Evolutionary conservation across 352 stramenopile species (phyloP).

Genomic region (Pythium dissotocum): DNA sequence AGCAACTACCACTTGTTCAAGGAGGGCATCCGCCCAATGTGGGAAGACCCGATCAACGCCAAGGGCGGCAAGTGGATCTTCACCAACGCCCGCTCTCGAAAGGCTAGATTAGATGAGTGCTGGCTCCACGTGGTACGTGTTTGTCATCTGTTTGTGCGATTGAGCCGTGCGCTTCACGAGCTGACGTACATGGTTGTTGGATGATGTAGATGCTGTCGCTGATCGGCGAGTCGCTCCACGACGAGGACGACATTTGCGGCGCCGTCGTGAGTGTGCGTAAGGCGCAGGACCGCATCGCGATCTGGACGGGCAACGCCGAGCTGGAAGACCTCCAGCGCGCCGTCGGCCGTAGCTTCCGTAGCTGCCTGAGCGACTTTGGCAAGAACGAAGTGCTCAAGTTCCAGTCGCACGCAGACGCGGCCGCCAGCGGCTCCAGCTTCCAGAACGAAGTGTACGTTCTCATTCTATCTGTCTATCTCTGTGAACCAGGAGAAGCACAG

Average conservation of each 20-base stretch:
- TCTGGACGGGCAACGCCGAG: conserved; percentile 91
- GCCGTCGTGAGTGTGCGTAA: conserved; percentile 96
- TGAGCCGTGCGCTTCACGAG: neutral
- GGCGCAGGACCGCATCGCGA: conserved; percentile 93
- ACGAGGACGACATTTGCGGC: conserved; percentile 94
- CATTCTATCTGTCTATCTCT: neutral
- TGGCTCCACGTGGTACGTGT: conserved; percentile 92
- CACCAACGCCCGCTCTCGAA: conserved; percentile 93
- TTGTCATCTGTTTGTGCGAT: neutral
- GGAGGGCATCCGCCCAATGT: conserved; percentile 96
- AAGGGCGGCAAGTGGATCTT: conserved; percentile 98
- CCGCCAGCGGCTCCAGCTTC: conserved; percentile 88
- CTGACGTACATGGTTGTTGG: neutral
- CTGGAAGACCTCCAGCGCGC: conserved; percentile 74
- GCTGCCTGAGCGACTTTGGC: conserved; percentile 76
- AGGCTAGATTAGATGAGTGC: conserved; percentile 93
- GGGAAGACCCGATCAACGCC: conserved; percentile 95
- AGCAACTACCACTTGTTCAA: conserved; percentile 99
- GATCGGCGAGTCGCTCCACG: conserved; percentile 95
- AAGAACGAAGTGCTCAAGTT: conserved; percentile 91
- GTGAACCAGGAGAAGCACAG: neutral
- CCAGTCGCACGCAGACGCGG: conserved; percentile 85
- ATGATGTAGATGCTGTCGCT: conserved; percentile 87
- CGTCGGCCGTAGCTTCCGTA: conserved; percentile 81
- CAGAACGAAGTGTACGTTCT: conserved; percentile 89